These are phyloP conservation scores for Paramecium tetraurelia DNA, from an alignment of 73 alveolate species.

Conservation along the genomic window DNA sequence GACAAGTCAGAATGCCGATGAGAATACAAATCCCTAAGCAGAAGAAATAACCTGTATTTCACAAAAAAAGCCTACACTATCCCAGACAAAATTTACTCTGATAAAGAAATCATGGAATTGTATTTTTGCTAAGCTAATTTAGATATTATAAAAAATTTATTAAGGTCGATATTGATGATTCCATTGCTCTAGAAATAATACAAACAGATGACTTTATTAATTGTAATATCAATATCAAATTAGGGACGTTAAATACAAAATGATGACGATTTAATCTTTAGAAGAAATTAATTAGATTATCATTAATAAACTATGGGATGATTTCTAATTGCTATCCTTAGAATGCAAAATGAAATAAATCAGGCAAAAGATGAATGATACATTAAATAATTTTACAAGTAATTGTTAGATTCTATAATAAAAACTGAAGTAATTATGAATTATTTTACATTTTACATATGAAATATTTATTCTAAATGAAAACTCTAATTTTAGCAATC, in stretches of 20 bases:
- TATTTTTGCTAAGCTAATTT: background rate
- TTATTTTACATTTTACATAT: background rate
- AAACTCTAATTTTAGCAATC: background rate
- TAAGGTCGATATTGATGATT: background rate
- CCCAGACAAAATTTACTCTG: background rate
- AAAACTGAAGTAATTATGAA: background rate
- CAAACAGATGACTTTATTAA: background rate
- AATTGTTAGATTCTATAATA: background rate
- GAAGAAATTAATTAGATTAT: background rate
- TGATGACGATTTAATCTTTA: background rate
- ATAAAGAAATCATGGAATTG: background rate
- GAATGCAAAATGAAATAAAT: background rate
- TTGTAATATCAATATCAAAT: background rate
- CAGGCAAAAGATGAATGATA: background rate
- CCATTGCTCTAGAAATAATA: background rate
- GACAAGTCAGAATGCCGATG: slow-evolving; percentile 5
- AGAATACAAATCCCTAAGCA: background rate
- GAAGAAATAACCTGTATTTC: background rate
- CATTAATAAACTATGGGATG: background rate
- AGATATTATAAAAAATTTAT: background rate
- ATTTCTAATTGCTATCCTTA: background rate
- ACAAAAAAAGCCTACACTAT: background rate
- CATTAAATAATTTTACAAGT: background rate
- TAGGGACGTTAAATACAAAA: slow-evolving; percentile 23
- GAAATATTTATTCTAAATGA: background rate